Percentiles rank a stretch among this genome's conserved stretches.
Evolutionary conservation across 129 eudicot genomes (phyloP).

Genomic region (Flaveria robusta): DNA sequence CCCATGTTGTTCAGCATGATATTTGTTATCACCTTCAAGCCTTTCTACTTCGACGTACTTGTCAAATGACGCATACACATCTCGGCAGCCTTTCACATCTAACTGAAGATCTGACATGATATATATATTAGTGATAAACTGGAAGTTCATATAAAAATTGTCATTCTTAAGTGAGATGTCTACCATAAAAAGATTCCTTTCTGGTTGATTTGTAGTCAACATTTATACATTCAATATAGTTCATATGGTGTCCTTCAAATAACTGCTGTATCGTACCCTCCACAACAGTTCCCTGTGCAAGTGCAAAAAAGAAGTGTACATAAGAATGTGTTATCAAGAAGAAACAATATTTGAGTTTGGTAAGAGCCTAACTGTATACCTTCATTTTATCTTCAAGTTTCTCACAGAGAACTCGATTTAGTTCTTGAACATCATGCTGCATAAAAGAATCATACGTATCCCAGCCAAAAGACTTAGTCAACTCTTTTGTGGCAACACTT

Average conservation of each 20-base stretch:
- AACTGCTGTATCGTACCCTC: conserved; percentile 95
- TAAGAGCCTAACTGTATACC: conserved; percentile 43
- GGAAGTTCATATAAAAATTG: conserved; percentile 1
- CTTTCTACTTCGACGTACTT: conserved; percentile 94
- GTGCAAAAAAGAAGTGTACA: conserved; percentile 9
- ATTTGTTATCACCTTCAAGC: conserved; percentile 90
- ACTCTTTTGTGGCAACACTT: conserved; percentile 92
- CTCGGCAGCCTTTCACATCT: conserved; percentile 93
- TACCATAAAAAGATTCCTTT: conserved; percentile 93
- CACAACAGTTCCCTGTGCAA: conserved; percentile 84
- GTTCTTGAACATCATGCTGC: conserved; percentile 99
- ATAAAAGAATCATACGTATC: conserved; percentile 83
- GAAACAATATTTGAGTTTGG: conserved; percentile 20
- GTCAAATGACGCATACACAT: conserved; percentile 97
- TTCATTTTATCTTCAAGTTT: conserved; percentile 99
- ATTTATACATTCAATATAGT: conserved; percentile 84
- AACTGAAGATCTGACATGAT: conserved; percentile 83
- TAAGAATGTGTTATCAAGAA: conserved; percentile 16
- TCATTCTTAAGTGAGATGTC: conserved; percentile 12
- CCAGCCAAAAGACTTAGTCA: conserved; percentile 98
- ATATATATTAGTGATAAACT: conserved; percentile 17
- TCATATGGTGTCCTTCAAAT: conserved; percentile 97
- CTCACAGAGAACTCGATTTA: conserved; percentile 91
- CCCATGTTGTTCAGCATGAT: conserved; percentile 92
- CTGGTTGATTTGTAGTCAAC: conserved; percentile 90